Conservation (phyloP, 805 yeast genomes). For the Candida xyloterini region DNA sequence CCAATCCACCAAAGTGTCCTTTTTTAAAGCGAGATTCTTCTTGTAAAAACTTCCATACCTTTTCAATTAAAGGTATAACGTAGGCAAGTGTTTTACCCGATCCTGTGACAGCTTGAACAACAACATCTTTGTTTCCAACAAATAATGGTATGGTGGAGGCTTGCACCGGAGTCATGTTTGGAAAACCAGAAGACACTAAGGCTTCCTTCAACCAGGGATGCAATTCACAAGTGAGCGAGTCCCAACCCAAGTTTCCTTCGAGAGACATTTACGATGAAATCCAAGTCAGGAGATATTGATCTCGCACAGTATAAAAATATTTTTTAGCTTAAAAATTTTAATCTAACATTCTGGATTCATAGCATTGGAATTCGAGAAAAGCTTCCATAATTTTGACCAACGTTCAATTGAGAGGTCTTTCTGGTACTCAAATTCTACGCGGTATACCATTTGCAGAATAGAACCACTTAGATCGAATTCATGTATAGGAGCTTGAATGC, state of each 20-base stretch:
- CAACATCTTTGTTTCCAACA: slow-evolving; percentile 84
- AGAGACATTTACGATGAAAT: not conserved
- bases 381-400: not conserved
- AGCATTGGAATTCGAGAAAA: no score
- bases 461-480: no score
- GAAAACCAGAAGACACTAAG: slow-evolving; percentile 68
- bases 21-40: slow-evolving; percentile 38
- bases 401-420: no score
- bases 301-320: no score
- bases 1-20: slow-evolving; percentile 69
- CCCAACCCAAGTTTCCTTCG: slow-evolving; percentile 44
- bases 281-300: not conserved
- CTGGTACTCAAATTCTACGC: no score
- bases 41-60: slow-evolving; percentile 37
- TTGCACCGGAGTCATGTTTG: slow-evolving; percentile 93
- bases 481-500: no score
- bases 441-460: no score
- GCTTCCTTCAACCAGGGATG: slow-evolving; percentile 75
- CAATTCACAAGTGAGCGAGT: slow-evolving; percentile 46
- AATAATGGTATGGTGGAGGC: slow-evolving; percentile 90
- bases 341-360: no score
- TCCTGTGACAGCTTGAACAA: slow-evolving; percentile 96
- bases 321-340: not conserved
- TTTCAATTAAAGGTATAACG: slow-evolving; percentile 76
- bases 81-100: slow-evolving; percentile 97